Percentiles rank a stretch among this genome's conserved stretches.
phyloP scores from a whole-genome alignment of 495 filamentous ascomycete species.

The Aspergillus bertholletiae region DNA sequence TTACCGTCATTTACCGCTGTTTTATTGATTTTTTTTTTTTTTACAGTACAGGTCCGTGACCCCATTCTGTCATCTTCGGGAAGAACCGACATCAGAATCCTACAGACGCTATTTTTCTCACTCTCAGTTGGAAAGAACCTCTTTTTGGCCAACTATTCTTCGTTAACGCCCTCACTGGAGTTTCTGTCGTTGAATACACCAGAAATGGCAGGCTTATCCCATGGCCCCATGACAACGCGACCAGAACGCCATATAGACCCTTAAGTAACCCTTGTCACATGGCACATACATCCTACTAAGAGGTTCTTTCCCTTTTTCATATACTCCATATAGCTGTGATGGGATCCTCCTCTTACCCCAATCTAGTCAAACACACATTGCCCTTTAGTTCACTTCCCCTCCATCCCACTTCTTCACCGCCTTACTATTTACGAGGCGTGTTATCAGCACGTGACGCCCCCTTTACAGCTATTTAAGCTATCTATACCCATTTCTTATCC shows the following conservation, averaged over 20 bases:
- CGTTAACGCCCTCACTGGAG: no score
- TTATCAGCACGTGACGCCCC: constrained; percentile 24
- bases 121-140: no score
- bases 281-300: not conserved
- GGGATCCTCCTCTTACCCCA: not conserved
- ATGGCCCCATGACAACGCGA: not conserved
- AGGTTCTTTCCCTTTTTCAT: no score
- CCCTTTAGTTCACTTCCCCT: not conserved
- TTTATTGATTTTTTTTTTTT: not conserved
- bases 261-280: not conserved
- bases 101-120: no score
- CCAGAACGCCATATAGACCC: not conserved
- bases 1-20: not conserved
- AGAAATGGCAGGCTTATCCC: not conserved
- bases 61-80: not conserved
- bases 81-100: not conserved
- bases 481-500: constrained; percentile 10
- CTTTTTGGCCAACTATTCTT: no score
- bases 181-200: not conserved
- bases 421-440: constrained; percentile 11
- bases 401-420: constrained; percentile 13
- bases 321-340: not conserved
- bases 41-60: not conserved
- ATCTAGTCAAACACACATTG: not conserved
- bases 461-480: constrained; percentile 8